Percentiles rank a stretch among this genome's conserved stretches.
phyloP scores from a whole-genome alignment of 805 yeast species.

The Monosporozyma servazzii region DNA sequence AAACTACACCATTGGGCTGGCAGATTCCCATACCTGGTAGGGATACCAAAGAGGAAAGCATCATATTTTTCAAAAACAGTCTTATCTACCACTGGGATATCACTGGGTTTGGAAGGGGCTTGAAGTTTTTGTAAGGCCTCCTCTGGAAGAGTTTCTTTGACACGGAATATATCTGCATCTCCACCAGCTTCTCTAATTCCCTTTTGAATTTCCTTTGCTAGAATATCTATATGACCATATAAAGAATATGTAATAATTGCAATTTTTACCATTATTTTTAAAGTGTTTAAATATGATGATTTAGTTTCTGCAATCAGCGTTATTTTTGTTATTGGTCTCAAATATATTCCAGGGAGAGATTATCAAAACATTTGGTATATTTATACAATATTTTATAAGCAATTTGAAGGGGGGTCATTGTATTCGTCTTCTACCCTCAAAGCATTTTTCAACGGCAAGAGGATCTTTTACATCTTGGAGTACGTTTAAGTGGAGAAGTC shows the following conservation, averaged over 20 bases:
- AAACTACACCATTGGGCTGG: conserved; percentile 71
- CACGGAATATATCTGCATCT: conserved; percentile 59
- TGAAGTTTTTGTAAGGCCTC: conserved; percentile 48
- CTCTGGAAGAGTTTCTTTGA: conserved; percentile 63
- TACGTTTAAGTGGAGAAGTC: no score
- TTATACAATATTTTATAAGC: no score
- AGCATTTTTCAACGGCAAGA: no score
- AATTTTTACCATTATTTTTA: conserved; percentile 25
- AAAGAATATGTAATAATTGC: conserved; percentile 60
- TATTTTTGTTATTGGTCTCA: no score
- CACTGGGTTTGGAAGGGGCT: conserved; percentile 54
- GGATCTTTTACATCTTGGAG: no score
- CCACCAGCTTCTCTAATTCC: conserved; percentile 68
- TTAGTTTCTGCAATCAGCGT: no score
- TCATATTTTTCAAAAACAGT: conserved; percentile 56
- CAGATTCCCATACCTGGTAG: conserved; percentile 68
- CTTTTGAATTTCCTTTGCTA: conserved; percentile 58
- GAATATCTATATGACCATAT: conserved; percentile 62
- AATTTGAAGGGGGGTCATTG: no score
- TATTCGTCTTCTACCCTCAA: no score
- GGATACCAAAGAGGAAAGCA: conserved; percentile 68
- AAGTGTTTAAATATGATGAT: no score
- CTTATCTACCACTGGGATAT: conserved; percentile 46
- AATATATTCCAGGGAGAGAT: no score
- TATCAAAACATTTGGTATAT: no score